Evolutionary conservation across 805 yeast genomes (phyloP).

Genomic region (Tanozyma kutaoensis): DNA sequence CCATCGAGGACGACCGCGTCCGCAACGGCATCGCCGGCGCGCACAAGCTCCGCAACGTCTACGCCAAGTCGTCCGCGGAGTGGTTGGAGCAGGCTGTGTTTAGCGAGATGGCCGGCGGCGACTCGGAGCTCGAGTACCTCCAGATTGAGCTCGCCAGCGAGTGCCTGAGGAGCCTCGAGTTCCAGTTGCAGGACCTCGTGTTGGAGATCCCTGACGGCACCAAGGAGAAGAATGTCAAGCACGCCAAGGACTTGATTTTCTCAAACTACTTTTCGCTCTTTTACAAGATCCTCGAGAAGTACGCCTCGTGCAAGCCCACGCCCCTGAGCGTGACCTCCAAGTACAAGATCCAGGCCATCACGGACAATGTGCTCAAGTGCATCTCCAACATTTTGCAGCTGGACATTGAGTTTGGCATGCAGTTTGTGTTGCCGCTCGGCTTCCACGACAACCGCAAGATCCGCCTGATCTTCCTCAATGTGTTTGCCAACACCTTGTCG

Average conservation of each 20-base stretch:
- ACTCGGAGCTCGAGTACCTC: constrained; percentile 32
- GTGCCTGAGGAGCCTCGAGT: constrained; percentile 43
- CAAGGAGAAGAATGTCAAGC: constrained; percentile 36
- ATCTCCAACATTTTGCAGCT: constrained; percentile 58
- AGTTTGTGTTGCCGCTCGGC: constrained; percentile 66
- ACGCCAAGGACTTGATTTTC: constrained; percentile 48
- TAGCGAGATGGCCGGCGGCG: neutral
- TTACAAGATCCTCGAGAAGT: constrained; percentile 38
- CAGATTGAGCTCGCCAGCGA: constrained; percentile 53
- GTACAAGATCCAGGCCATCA: constrained; percentile 43
- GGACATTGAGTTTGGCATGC: constrained; percentile 67
- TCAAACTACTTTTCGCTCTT: constrained; percentile 54
- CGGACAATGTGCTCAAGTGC: constrained; percentile 51
- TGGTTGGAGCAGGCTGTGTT: constrained; percentile 45
- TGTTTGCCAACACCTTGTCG: constrained; percentile 53
- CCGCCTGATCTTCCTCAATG: constrained; percentile 61
- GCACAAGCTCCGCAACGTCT: constrained; percentile 30
- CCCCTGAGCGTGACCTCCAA: constrained; percentile 13
- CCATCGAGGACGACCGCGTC: constrained; percentile 19
- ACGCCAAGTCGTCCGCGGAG: constrained; percentile 31
- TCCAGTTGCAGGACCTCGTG: constrained; percentile 40
- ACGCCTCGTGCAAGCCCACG: constrained; percentile 13
- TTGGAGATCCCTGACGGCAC: constrained; percentile 47
- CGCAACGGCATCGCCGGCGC: constrained; percentile 30
- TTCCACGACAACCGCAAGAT: constrained; percentile 55